These are phyloP conservation scores for Lachnellula occidentalis DNA, from an alignment of 2,329 filamentous ascomycete species.

Conservation along the genomic window DNA sequence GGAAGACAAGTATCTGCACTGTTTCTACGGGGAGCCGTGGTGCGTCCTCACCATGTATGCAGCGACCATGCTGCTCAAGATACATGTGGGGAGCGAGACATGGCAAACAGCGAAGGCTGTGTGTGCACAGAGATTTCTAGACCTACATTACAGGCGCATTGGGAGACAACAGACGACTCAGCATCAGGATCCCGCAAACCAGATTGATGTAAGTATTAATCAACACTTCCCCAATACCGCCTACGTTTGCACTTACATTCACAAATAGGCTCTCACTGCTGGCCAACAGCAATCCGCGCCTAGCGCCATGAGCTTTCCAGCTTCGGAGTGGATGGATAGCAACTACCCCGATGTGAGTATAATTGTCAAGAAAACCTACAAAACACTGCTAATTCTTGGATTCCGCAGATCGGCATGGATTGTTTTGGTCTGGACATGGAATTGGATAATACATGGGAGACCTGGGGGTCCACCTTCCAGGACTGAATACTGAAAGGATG, in stretches of 20 bases:
- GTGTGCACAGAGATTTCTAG: constrained; percentile 54
- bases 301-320: neutral
- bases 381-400: neutral
- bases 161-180: neutral
- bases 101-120: constrained; percentile 52
- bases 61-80: constrained; percentile 52
- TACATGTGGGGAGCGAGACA: constrained; percentile 53
- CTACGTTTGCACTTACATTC: neutral
- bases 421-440: constrained; percentile 1
- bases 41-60: constrained; percentile 60
- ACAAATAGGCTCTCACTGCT: neutral
- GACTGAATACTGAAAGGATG: too few species aligned
- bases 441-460: too few species aligned
- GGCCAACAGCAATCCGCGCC: neutral
- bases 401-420: neutral
- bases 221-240: neutral
- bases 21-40: constrained; percentile 51
- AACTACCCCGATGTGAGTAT: neutral
- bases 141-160: constrained; percentile 37
- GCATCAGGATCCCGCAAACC: neutral
- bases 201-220: neutral
- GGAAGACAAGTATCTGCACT: constrained; percentile 55
- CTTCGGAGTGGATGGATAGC: neutral
- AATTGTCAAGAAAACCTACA: neutral
- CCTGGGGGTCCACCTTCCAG: too few species aligned